Base-by-base conservation (phyloP, 208 protist genomes). In the Acanthamoeba triangularis region DNA sequence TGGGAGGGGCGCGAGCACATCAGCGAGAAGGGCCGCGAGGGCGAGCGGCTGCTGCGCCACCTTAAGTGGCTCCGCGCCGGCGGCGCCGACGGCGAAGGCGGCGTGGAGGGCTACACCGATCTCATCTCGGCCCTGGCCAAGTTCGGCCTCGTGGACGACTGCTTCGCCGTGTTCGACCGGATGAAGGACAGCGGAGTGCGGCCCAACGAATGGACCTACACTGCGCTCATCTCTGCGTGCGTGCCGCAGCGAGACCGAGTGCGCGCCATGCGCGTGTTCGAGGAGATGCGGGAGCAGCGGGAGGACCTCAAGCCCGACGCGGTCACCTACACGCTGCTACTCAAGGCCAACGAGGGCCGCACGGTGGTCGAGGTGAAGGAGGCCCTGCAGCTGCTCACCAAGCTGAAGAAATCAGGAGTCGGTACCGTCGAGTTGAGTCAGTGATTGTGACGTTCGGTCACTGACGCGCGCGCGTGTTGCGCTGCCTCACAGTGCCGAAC, bases 181-280 rank as follows among this genome's bases (percentile, higher is more conserved):
- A 88, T 88, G 80, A 61, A 88, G 49, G 80, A 3, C 49, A 49
- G 16, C 52, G 80, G 80, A 6, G 13, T 63, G n/a, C n/a, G 3
- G 49, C 80, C 80, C 30, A 88, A 88, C 80, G 80, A n/a, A 16
- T 88, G 80, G 80, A 88, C 80, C 52, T 88, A 63, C 80, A 88
- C 49, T 6, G 49, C 47, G n/a, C 80, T 88, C 49, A 88, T 88
- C 52, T 59, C 80, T 13, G 80, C 80, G 18, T 88, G 80, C 52
- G 80, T n/a, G 28, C 80, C 80, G n/a, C 20, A 5, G 80, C 6
- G 80, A 18, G 52, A 88, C 47, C 80, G 80, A 7, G 47, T 11
- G 47, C 44, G 52, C 30, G 80, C 80, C 49, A 11, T 18, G 20
- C 80, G 30, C n/a, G n/a, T 88, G 52, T 63, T 88, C n/a, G 80